phyloP scores from a whole-genome alignment of 2,329 filamentous ascomycete genomes.

The Macrophomina pseudophaseolina region DNA sequence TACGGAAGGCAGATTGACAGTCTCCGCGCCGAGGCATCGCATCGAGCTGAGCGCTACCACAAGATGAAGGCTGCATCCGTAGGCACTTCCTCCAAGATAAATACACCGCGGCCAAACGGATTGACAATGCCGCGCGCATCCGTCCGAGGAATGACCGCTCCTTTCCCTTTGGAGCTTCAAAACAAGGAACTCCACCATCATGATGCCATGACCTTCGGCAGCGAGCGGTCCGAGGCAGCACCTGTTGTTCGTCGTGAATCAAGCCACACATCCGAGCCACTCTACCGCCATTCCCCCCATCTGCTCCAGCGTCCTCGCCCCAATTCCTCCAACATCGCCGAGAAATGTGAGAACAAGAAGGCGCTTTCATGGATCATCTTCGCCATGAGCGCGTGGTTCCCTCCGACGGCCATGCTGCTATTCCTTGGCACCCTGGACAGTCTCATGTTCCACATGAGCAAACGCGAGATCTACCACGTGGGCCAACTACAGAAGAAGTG shows the following conservation, averaged over 20 bases:
- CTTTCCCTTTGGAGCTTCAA: not conserved
- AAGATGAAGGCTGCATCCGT: not conserved
- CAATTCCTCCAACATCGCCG: not conserved
- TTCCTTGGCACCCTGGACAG: slow-evolving; percentile 11
- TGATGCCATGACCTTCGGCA: not conserved
- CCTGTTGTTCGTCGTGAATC: not conserved
- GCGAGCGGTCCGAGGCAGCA: not conserved
- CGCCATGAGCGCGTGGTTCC: slow-evolving; percentile 12
- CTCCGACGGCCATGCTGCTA: slow-evolving; percentile 2
- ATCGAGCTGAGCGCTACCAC: not conserved
- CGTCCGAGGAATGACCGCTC: not conserved
- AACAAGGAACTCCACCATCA: not conserved
- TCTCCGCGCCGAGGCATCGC: slow-evolving; percentile 4
- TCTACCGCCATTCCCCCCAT: not conserved
- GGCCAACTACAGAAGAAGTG: slow-evolving; percentile 18
- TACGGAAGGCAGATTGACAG: slow-evolving; percentile 9
- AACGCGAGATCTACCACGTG: slow-evolving; percentile 4
- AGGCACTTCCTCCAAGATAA: not conserved
- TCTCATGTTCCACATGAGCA: slow-evolving; percentile 19
- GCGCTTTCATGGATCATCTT: slow-evolving; percentile 17
- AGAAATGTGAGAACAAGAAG: not conserved
- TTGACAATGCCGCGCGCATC: not conserved
- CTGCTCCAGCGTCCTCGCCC: not conserved
- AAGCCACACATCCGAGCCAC: not conserved
- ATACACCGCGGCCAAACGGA: not conserved